Conservation (phyloP, 192 early-diverging fungal species). For the Entomortierella lignicola region DNA sequence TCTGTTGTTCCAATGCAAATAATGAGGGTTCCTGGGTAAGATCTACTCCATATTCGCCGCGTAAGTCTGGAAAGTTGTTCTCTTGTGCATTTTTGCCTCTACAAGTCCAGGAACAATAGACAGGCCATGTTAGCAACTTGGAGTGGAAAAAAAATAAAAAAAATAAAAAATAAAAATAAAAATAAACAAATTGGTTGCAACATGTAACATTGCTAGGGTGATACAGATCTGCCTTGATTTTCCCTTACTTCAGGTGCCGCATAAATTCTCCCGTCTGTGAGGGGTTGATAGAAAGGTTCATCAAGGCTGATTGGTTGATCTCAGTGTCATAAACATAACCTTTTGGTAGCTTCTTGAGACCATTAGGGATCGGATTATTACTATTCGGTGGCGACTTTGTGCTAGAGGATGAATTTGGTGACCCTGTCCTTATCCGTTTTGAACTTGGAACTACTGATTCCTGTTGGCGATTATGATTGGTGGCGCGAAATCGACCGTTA, state of each 20-base stretch:
- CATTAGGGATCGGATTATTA: slow-evolving; percentile 36
- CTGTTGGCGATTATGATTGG: slow-evolving; percentile 2
- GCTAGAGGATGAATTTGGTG: neutral
- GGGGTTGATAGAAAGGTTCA: slow-evolving; percentile 46
- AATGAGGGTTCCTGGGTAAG: slow-evolving; percentile 56
- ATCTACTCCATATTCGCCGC: slow-evolving; percentile 53
- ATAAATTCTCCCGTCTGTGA: slow-evolving; percentile 50
- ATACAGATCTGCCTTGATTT: neutral
- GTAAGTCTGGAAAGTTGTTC: slow-evolving; percentile 40
- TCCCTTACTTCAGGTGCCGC: slow-evolving; percentile 42
- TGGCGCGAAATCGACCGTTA: neutral
- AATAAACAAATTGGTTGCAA: neutral
- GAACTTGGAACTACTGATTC: neutral
- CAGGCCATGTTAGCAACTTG: too few species aligned
- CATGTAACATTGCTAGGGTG: neutral
- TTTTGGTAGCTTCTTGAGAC: slow-evolving; percentile 50
- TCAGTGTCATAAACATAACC: slow-evolving; percentile 53
- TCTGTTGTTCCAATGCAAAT: slow-evolving; percentile 66
- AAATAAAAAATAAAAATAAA: too few species aligned
- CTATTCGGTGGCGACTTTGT: neutral
- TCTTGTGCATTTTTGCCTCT: slow-evolving; percentile 38
- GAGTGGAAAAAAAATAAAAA: too few species aligned
- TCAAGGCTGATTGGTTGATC: slow-evolving; percentile 37
- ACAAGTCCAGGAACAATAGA: neutral
- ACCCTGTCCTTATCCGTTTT: slow-evolving; percentile 17